Evolutionary conservation across 495 filamentous ascomycete species (phyloP).

Genomic region (Penicillium flavigenum): DNA sequence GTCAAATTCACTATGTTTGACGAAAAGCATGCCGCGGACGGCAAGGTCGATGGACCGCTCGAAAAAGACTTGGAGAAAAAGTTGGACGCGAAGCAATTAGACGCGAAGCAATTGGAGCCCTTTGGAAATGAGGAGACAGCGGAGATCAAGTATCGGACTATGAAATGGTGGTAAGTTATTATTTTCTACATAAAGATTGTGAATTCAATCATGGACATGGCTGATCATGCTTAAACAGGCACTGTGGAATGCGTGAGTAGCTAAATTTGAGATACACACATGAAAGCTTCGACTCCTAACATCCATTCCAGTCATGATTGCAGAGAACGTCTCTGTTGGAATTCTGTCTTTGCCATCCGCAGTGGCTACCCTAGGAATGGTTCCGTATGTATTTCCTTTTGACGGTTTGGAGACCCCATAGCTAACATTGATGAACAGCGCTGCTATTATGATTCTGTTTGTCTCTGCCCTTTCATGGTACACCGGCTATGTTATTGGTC

Average conservation of each 20-base stretch:
- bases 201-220: slow-evolving; percentile 7
- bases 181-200: background rate
- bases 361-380: slow-evolving; percentile 64
- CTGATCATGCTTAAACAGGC: slow-evolving; percentile 24
- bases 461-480: slow-evolving; percentile 65
- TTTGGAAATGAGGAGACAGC: slow-evolving; percentile 45
- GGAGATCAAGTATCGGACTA: slow-evolving; percentile 45
- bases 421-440: slow-evolving; percentile 20
- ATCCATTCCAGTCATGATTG: slow-evolving; percentile 53
- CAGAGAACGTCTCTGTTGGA: slow-evolving; percentile 66
- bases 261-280: background rate
- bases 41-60: slow-evolving; percentile 13
- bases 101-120: slow-evolving; percentile 34
- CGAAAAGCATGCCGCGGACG: slow-evolving; percentile 21
- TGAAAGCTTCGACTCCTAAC: slow-evolving; percentile 3
- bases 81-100: slow-evolving; percentile 23
- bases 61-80: slow-evolving; percentile 22
- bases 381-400: slow-evolving; percentile 35
- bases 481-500: slow-evolving; percentile 38
- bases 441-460: slow-evolving; percentile 55
- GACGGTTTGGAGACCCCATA: background rate
- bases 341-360: slow-evolving; percentile 62
- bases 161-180: slow-evolving; percentile 45
- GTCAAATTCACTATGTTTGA: slow-evolving; percentile 19
- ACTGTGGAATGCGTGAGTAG: slow-evolving; percentile 39